Conservation (phyloP, 768 basidiomycete species). For the Kwoniella dendrophila region DNA sequence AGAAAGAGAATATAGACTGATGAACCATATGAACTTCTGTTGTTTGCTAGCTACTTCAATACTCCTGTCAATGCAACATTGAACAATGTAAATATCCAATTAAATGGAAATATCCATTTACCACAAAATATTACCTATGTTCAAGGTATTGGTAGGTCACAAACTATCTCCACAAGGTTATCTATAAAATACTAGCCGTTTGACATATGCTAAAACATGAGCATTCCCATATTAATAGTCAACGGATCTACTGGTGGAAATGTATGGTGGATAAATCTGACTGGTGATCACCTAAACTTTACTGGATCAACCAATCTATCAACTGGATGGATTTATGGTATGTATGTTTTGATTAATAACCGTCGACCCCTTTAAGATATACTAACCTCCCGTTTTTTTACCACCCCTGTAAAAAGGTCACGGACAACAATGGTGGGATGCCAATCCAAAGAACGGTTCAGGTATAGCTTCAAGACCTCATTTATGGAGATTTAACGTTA, state of each 20-base stretch:
- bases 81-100: slow-evolving; percentile 57
- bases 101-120: slow-evolving; percentile 60
- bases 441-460: slow-evolving; percentile 57
- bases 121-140: slow-evolving; percentile 60
- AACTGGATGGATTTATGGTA: slow-evolving; percentile 59
- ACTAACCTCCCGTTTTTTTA: too few species aligned
- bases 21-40: neutral
- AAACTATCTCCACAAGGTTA: neutral
- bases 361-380: too few species aligned
- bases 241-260: slow-evolving; percentile 33
- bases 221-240: slow-evolving; percentile 25
- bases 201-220: too few species aligned
- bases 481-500: slow-evolving; percentile 61
- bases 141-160: slow-evolving; percentile 50
- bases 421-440: slow-evolving; percentile 63
- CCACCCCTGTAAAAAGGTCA: slow-evolving; percentile 47
- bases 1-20: neutral
- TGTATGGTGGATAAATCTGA: slow-evolving; percentile 61
- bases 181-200: too few species aligned
- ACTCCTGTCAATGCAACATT: slow-evolving; percentile 42
- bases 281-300: slow-evolving; percentile 58
- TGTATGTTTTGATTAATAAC: neutral
- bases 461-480: slow-evolving; percentile 58
- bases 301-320: slow-evolving; percentile 58
- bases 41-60: slow-evolving; percentile 31